phyloP scores from a whole-genome alignment of 2,329 filamentous ascomycete genomes.

The Xylariaceae sp. region DNA sequence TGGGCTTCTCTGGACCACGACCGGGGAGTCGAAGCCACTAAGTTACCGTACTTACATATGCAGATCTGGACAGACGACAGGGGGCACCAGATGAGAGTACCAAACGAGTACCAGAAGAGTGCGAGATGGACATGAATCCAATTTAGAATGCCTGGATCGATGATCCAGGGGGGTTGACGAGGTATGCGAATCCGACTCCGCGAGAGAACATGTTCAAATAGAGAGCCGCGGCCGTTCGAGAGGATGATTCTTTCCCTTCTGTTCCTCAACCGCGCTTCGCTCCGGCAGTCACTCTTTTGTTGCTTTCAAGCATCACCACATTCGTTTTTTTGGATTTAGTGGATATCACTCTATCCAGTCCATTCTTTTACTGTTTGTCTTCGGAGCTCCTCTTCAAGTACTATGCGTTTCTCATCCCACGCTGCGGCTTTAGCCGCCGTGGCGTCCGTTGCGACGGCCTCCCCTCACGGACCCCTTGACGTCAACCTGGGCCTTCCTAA shows the following conservation, averaged over 20 bases:
- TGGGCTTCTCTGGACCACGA: background rate
- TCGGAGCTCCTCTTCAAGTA: conserved; percentile 1
- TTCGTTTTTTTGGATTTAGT: conserved; percentile 22
- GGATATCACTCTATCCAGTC: conserved; percentile 26
- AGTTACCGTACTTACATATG: background rate
- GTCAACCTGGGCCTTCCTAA: conserved; percentile 1
- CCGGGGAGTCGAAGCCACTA: background rate
- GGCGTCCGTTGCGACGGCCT: conserved; percentile 26
- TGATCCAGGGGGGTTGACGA: background rate
- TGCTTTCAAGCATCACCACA: conserved; percentile 23
- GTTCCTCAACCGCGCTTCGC: conserved; percentile 23
- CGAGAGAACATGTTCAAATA: conserved; percentile 20
- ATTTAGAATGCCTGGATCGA: conserved; percentile 2
- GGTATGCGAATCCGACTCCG: background rate
- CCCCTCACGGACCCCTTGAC: conserved; percentile 11
- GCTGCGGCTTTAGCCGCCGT: conserved; percentile 26
- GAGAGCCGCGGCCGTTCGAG: conserved; percentile 18
- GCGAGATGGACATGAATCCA: conserved; percentile 16
- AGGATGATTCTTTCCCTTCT: conserved; percentile 8
- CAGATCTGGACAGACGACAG: too few relatives aligned
- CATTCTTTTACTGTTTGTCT: conserved; percentile 26
- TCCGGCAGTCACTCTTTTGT: conserved; percentile 26
- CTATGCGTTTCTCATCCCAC: conserved; percentile 29
- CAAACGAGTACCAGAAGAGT: background rate
- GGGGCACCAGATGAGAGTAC: background rate